Base-by-base conservation (phyloP, 257 asterid genomes). In the Salvia hispanica region DNA sequence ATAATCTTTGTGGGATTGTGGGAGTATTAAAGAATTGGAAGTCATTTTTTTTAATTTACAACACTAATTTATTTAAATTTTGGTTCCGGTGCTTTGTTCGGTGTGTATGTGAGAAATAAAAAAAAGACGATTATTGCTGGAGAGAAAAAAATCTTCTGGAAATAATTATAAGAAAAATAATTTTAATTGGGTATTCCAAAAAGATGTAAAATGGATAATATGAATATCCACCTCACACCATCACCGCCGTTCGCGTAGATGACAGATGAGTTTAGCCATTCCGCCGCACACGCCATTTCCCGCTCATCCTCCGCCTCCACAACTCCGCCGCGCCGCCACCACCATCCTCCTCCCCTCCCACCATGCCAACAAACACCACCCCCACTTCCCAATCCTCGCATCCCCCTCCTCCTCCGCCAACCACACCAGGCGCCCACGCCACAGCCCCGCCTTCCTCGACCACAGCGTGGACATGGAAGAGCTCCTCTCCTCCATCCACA, bases 381-480 rank as follows among this genome's bases (percentile, higher is more conserved):
- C 62, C 80, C 78, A 59, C 54, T 65, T 79, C 64, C 58, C 78
- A 43, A 33, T 80, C 62, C 16, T 71, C 36, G 88, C 88, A 44
- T 40, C 77, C 21, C 21, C 21, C 71, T 74, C 88, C 7, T 55
- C 81, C 0, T 69, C 72, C 3, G 4, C 74, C 8, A 82, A 74
- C 58, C 77, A 83, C 64, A 78, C 82, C 54, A 80, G 95, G 92
- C 82, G 83, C 16, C 54, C 85, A 31, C 72, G 55, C 50, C 79
- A 72, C 0, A 78, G 25, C 59, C 33, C 77, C 2, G 64, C 3
- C 9, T 78, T 73, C 60, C 50, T 88, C 2, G 95, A 93, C 82
- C 95, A 80, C 81, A 69, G 79, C 63, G 82, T 94, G 0, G 89
- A 94, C 79, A 87, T 88, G 91, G 95, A 91, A 34, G 93, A 85